A percentile compares a stretch with the other conserved stretches of the same genome.
phyloP scores from a whole-genome alignment of 768 basidiomycete genomes.

The Naganishia onofrii region DNA sequence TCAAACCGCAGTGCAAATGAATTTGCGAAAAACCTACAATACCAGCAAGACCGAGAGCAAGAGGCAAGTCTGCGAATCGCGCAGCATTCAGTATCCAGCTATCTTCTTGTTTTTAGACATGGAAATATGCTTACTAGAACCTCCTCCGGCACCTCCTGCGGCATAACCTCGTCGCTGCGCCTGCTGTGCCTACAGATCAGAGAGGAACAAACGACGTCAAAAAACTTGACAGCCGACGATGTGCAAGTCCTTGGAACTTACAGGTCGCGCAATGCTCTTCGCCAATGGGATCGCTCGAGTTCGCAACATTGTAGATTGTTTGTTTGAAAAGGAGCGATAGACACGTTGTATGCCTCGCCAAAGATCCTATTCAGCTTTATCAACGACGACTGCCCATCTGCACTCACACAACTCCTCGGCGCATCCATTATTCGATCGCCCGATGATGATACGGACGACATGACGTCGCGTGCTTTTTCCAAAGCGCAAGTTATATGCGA shows the following conservation, averaged over 20 bases:
- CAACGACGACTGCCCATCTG: no score
- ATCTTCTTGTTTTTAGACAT: not conserved
- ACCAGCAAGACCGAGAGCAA: slow-evolving; percentile 40
- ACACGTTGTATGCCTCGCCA: no score
- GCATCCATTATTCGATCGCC: not conserved
- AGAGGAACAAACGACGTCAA: not conserved
- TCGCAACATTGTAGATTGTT: slow-evolving; percentile 19
- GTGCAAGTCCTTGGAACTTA: not conserved
- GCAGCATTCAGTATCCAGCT: not conserved
- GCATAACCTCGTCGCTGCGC: slow-evolving; percentile 35
- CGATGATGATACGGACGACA: not conserved
- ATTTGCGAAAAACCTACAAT: slow-evolving; percentile 31
- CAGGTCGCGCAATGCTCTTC: slow-evolving; percentile 26
- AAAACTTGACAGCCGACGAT: not conserved
- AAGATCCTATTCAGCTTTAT: not conserved
- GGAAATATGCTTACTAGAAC: slow-evolving; percentile 33
- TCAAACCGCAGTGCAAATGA: not conserved
- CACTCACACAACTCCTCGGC: not conserved
- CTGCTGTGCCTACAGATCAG: slow-evolving; percentile 4
- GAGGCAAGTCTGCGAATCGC: slow-evolving; percentile 33
- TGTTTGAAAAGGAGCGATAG: not conserved
- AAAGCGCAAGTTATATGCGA: not conserved
- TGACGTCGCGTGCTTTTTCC: not conserved
- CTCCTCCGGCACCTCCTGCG: slow-evolving; percentile 32
- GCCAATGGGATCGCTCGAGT: slow-evolving; percentile 23